Evolutionary conservation across 75 land plant genomes (phyloP), one percentile per base, ranked within the genome.

Genomic region (Adiantum capillusveneris): DNA sequence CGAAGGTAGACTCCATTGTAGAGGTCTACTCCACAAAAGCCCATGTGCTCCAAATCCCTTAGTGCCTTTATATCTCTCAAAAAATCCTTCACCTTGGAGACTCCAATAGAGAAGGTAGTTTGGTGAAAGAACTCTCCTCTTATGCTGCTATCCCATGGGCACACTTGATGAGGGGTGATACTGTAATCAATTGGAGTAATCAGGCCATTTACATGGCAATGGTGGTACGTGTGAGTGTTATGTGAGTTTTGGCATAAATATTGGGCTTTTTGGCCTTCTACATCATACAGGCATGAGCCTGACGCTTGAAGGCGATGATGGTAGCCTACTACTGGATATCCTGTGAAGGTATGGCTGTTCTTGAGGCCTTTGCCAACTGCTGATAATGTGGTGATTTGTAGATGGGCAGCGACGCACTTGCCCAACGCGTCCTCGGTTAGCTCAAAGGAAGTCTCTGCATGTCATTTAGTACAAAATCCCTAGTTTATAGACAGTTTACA

Each of bases 131-230:
- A 86, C 11, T 52, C 41, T 0, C 84, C 84, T 13, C 74, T 61
- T 13, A 81, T 31, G 34, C 82, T 57, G 0, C 78, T 66, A 62
- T 90, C 96, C 96, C 96, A 90, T 1, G 90, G 39, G 44, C 96
- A 90, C 0, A 77, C 69, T 0, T 74, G 67, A 30, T 68, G 49
- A 20, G n/a, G n/a, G n/a, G n/a, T n/a, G n/a, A n/a, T 43, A n/a
- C n/a, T 25, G 9, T 29, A 31, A 11, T 79, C 79, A 12, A 68
- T 36, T 0, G 20, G 25, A 34, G 75, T 56, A 22, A 63, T 58
- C 1, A 69, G 42, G 65, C 86, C 79, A 0, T 69, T 63, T 11
- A 77, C 82, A 9, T 7, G 13, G 7, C 42, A 39, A 39, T 39
- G 7, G 42, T 9, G 7, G 13, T 7, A 9, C 13, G 7, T 13